Conservation (phyloP, 2,329 filamentous ascomycete species). For the Nemania diffusa region DNA sequence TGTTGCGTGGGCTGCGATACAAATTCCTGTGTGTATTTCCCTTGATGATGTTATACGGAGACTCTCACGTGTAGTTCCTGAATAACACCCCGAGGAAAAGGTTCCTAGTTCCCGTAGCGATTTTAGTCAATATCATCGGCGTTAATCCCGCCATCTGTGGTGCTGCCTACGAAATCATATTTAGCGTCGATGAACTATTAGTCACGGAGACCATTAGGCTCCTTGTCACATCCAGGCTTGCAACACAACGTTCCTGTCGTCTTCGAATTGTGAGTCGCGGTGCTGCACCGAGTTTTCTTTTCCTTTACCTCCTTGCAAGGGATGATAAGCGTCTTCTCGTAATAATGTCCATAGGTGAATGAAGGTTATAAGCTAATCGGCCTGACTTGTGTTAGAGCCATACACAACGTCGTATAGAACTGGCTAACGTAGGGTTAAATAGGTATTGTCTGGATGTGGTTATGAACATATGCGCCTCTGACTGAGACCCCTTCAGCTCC, state of each 20-base stretch:
- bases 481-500: too few species aligned
- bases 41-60: slow-evolving; percentile 2
- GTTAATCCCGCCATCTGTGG: slow-evolving; percentile 3
- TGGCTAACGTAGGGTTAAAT: too few species aligned
- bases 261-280: background rate
- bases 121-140: slow-evolving; percentile 5
- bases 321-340: too few species aligned
- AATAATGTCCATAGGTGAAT: too few species aligned
- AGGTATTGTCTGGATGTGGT: too few species aligned
- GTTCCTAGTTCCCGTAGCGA: background rate
- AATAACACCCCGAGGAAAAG: background rate
- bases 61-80: slow-evolving; percentile 4
- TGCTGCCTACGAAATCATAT: slow-evolving; percentile 3
- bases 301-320: too few species aligned
- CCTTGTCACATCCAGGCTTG: slow-evolving; percentile 1
- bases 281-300: background rate
- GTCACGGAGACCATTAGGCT: slow-evolving; percentile 3
- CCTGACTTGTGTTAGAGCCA: too few species aligned
- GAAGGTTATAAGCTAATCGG: too few species aligned
- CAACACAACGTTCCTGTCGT: slow-evolving; percentile 10
- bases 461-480: too few species aligned
- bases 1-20: slow-evolving; percentile 12
- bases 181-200: slow-evolving; percentile 1
- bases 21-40: slow-evolving; percentile 7
- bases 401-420: too few species aligned